phyloP scores from a whole-genome alignment of 2,329 filamentous ascomycete species.

The Cordyceps cateniannulata region DNA sequence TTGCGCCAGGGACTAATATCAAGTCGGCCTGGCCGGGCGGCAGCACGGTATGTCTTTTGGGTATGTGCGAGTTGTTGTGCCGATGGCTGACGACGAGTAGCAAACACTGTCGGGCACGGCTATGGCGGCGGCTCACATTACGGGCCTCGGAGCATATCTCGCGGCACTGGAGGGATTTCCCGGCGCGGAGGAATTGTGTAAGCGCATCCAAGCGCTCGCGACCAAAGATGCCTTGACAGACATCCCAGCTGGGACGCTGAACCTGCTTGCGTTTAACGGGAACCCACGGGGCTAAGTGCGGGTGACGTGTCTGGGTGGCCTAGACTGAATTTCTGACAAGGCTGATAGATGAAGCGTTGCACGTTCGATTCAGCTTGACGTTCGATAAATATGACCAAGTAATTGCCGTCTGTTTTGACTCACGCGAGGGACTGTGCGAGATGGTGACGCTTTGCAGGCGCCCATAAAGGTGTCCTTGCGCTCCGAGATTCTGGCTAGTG shows the following conservation, averaged over 20 bases:
- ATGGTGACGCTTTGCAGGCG: too few relatives aligned
- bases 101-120: constrained; percentile 38
- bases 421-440: too few relatives aligned
- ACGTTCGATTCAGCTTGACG: not conserved
- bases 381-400: not conserved
- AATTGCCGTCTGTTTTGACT: not conserved
- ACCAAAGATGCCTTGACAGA: constrained; percentile 32
- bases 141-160: constrained; percentile 28
- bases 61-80: not conserved
- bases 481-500: not conserved
- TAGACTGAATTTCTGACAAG: too few relatives aligned
- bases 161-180: constrained; percentile 10
- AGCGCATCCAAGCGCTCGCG: constrained; percentile 36
- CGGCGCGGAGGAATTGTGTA: constrained; percentile 39
- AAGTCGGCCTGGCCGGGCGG: constrained; percentile 37
- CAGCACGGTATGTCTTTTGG: constrained; percentile 24
- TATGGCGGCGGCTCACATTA: constrained; percentile 39
- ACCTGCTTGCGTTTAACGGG: constrained; percentile 49
- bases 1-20: constrained; percentile 37
- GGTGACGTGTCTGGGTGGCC: too few relatives aligned
- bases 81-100: not conserved
- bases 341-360: not conserved
- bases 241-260: constrained; percentile 35
- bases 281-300: not conserved
- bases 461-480: not conserved